Base-by-base conservation (phyloP, 140 eudicot species). In the Erigeron philadelphicus region DNA sequence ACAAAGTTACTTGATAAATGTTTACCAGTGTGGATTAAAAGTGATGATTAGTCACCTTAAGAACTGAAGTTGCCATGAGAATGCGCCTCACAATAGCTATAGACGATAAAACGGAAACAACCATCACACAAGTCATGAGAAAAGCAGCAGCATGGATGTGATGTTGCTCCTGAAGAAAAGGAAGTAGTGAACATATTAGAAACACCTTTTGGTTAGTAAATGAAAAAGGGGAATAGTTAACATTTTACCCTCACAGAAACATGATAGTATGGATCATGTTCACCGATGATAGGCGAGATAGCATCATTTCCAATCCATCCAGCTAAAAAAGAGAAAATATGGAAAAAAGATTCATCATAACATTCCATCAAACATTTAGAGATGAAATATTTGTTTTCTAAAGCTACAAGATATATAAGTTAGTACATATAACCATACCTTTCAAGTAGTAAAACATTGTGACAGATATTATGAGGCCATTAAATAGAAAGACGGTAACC, bases 241-340 rank as follows among this genome's bases (percentile, higher is more conserved):
- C 82, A 19, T 68, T 31, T 31, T 31, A 90, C 98, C 94, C 96
- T 84, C 31, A 94, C 88, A 64, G 89, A 83, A 49, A 86, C 87
- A 75, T 83, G 88, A 78, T 86, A 84, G 69, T 93, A 93, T 0
- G 95, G 98, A 67, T 93, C 98, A 65, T 89, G 96, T 62, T 79
- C 88, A 40, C 98, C 98, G 11, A 93, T 84, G 75, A 89, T 87
- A 55, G 98, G 98, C 15, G 98, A 84, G 77, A 93, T 80, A 63
- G 96, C 94, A 80, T 84, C 85, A 15, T 89, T 69, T 62, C 98
- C 98, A 11, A 93, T 89, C 98, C 98, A 93, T 78, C 98, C 98
- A 78, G 98, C 98, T 93, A 81, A 56, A 77, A 50, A 31, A 58
- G 6, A 49, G 55, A 44, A 68, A 76, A n/a, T 0, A 40, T 2